A percentile compares a stretch with the other conserved stretches of the same genome.
phyloP scores from a whole-genome alignment of 2,329 filamentous ascomycete genomes.

The Neonectria ditissima region DNA sequence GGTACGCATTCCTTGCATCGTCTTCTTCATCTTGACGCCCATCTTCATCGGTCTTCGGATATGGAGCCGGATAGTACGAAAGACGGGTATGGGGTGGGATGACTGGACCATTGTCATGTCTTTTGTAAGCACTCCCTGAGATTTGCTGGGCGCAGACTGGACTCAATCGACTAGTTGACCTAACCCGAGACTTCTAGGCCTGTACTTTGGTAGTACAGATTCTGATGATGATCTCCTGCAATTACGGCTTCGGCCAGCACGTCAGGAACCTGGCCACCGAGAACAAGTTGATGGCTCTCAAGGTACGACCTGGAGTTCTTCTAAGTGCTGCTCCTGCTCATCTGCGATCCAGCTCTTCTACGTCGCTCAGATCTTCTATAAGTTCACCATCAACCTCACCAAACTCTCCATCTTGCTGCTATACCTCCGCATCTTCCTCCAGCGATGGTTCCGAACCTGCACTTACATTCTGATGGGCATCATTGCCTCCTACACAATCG shows the following conservation, averaged over 20 bases:
- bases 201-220: constrained; percentile 53
- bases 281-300: constrained; percentile 53
- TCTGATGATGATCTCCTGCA: constrained; percentile 55
- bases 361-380: constrained; percentile 65
- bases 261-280: constrained; percentile 48
- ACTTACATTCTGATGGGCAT: constrained; percentile 57
- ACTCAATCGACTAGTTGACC: not conserved
- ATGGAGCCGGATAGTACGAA: constrained; percentile 54
- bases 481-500: constrained; percentile 59
- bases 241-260: constrained; percentile 58
- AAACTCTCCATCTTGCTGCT: constrained; percentile 65
- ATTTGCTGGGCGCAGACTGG: not conserved
- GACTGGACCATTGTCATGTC: constrained; percentile 57
- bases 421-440: constrained; percentile 66
- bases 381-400: constrained; percentile 64
- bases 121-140: constrained; percentile 48
- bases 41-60: constrained; percentile 55
- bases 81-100: constrained; percentile 54
- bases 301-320: constrained; percentile 40
- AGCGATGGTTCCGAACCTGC: constrained; percentile 57
- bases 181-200: constrained; percentile 38
- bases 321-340: not conserved
- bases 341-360: constrained; percentile 58
- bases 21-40: constrained; percentile 58
- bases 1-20: constrained; percentile 53